phyloP scores from a whole-genome alignment of 345 rosid genomes.

The Syzygium jambos region DNA sequence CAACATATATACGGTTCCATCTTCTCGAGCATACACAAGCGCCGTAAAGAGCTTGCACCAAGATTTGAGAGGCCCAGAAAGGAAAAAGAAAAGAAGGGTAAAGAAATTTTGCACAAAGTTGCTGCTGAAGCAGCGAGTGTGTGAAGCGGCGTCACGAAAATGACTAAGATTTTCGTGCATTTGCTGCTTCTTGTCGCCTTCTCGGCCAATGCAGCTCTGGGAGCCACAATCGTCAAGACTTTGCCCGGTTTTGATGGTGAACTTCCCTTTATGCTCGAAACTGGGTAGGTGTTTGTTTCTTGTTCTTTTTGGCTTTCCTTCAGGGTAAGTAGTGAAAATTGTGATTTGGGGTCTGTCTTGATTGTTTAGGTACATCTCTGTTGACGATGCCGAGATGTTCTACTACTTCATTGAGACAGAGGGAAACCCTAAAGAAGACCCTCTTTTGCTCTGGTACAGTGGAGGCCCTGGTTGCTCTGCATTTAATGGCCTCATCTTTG shows the following conservation, averaged over 20 bases:
- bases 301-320: not conserved
- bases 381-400: conserved; percentile 12
- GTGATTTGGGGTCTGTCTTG: not conserved
- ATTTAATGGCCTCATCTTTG: conserved; percentile 15
- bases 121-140: not conserved
- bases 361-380: conserved; percentile 17
- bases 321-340: not conserved
- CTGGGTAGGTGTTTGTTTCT: conserved; percentile 13
- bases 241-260: conserved; percentile 25
- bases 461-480: conserved; percentile 43
- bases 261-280: conserved; percentile 30
- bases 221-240: conserved; percentile 11
- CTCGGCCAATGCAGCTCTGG: not conserved
- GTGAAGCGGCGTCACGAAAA: not conserved
- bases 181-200: conserved; percentile 1
- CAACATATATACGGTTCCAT: not conserved
- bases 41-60: not conserved
- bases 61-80: not conserved
- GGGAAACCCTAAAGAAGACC: conserved; percentile 20
- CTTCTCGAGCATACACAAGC: not conserved
- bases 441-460: conserved; percentile 23
- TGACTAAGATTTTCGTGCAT: not conserved
- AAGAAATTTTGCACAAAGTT: not conserved
- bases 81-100: not conserved
- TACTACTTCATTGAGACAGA: conserved; percentile 25